Conservation (phyloP, 1,284 basidiomycete species). For the Marasmius sp. region DNA sequence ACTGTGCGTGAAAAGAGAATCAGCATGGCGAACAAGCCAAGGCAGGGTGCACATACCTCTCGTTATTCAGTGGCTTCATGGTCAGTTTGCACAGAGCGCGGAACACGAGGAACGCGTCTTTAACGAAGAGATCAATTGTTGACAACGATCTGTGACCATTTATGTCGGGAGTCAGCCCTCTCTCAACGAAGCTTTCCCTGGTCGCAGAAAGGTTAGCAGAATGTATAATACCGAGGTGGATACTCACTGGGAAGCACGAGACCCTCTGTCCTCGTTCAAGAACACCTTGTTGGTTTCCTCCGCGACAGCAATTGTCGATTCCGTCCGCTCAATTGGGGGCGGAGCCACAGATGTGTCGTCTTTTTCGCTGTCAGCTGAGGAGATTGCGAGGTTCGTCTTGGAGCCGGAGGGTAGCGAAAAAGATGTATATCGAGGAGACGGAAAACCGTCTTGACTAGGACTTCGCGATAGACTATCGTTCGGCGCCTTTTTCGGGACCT, state of each 20-base stretch:
- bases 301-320: background rate
- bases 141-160: constrained; percentile 26
- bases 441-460: constrained; percentile 16
- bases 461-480: constrained; percentile 5
- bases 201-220: background rate
- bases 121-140: constrained; percentile 85
- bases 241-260: background rate
- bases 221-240: background rate
- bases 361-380: constrained; percentile 1
- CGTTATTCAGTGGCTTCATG: constrained; percentile 94
- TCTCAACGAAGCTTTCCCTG: background rate
- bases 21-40: background rate
- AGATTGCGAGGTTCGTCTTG: background rate
- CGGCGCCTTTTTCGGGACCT: constrained; percentile 14
- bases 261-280: background rate
- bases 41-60: constrained; percentile 61
- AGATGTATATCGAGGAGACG: constrained; percentile 16
- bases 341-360: background rate
- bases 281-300: background rate
- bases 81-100: constrained; percentile 93
- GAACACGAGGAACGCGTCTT: constrained; percentile 96
- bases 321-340: background rate
- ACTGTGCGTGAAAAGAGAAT: constrained; percentile 38
- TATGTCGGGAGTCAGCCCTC: background rate
- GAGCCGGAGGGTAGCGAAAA: constrained; percentile 9